These are phyloP conservation scores for Lantana camara DNA, from an alignment of 257 asterid genomes.

Conservation along the genomic window DNA sequence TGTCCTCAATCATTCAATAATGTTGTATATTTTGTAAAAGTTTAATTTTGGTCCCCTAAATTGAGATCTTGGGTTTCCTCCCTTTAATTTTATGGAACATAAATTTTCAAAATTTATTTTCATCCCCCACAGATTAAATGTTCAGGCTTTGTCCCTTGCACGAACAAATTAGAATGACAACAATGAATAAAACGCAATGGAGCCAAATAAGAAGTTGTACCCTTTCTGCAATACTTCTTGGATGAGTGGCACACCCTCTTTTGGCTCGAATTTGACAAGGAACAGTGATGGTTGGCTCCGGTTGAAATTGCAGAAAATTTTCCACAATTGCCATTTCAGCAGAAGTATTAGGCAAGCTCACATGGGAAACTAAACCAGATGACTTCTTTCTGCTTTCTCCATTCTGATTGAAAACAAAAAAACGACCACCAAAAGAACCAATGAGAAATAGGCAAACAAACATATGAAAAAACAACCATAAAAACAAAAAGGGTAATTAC, in stretches of 20 bases:
- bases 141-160: too few species aligned
- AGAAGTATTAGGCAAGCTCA: conserved; percentile 81
- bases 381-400: conserved; percentile 50
- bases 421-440: conserved; percentile 16
- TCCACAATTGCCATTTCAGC: conserved; percentile 57
- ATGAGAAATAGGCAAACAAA: background rate
- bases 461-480: too few species aligned
- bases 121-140: too few species aligned
- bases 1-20: too few species aligned
- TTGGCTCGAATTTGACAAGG: conserved; percentile 90
- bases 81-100: too few species aligned
- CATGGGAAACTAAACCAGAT: conserved; percentile 61
- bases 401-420: conserved; percentile 43
- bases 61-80: too few species aligned
- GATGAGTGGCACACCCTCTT: conserved; percentile 93
- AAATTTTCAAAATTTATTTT: too few species aligned
- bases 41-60: too few species aligned
- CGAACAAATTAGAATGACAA: too few species aligned
- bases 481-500: background rate
- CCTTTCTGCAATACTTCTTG: conserved; percentile 95
- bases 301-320: conserved; percentile 70
- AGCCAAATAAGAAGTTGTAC: conserved; percentile 39
- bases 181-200: background rate
- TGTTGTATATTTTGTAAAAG: too few species aligned
- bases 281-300: conserved; percentile 42